These are phyloP conservation scores for Yamadazyma sp. DNA, from an alignment of 805 yeast genomes.

Conservation along the genomic window DNA sequence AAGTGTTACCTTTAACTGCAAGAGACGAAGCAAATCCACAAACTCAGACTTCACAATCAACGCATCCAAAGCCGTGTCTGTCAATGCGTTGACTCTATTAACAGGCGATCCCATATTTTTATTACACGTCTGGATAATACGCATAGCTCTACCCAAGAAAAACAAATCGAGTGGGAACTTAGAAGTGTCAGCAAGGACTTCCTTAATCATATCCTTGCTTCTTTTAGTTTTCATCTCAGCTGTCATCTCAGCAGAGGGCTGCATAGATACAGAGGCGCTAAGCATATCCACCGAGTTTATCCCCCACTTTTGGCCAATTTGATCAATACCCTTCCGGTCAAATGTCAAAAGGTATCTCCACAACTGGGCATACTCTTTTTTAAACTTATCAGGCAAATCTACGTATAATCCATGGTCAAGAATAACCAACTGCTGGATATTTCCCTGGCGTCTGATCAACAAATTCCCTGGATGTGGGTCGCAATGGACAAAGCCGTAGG, in stretches of 20 bases:
- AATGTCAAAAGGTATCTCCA: slow-evolving; percentile 64
- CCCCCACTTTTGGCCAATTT: slow-evolving; percentile 65
- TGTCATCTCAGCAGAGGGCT: slow-evolving; percentile 32
- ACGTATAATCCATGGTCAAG: slow-evolving; percentile 77
- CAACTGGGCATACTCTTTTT: slow-evolving; percentile 54
- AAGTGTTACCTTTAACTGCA: slow-evolving; percentile 24
- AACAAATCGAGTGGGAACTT: slow-evolving; percentile 66
- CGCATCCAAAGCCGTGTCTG: slow-evolving; percentile 49
- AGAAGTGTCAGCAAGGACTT: slow-evolving; percentile 59
- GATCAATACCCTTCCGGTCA: slow-evolving; percentile 46
- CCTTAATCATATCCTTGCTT: slow-evolving; percentile 47
- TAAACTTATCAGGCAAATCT: slow-evolving; percentile 48
- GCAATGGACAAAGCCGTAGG: slow-evolving; percentile 68
- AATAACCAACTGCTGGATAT: slow-evolving; percentile 58
- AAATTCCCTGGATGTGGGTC: slow-evolving; percentile 85
- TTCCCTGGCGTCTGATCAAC: slow-evolving; percentile 45
- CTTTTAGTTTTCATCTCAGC: slow-evolving; percentile 12
- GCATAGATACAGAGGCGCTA: slow-evolving; percentile 54
- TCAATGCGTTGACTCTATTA: slow-evolving; percentile 66
- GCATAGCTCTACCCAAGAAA: slow-evolving; percentile 67
- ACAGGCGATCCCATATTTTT: slow-evolving; percentile 68
- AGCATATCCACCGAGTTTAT: slow-evolving; percentile 63
- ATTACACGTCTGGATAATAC: slow-evolving; percentile 72
- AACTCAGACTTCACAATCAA: slow-evolving; percentile 16
- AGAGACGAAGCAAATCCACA: slow-evolving; percentile 7